Evolutionary conservation across 129 eudicot species (phyloP), one percentile per base, ranked within the genome.

Genomic region (Logfia minima): DNA sequence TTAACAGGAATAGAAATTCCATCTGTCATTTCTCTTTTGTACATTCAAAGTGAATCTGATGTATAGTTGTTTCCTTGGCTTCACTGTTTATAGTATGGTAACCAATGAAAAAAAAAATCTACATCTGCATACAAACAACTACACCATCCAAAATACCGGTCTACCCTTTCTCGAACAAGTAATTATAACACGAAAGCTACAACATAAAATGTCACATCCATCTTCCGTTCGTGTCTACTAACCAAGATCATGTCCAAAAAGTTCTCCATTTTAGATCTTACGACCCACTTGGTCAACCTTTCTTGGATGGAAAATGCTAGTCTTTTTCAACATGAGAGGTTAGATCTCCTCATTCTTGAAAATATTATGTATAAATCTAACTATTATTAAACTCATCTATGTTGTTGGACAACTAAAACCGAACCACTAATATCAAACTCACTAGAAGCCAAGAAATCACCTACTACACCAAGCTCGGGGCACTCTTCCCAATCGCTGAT

Each of bases 401-500:
- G 82, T 65, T 89, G 98, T 74, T 93, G 97, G 56, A 94, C 76
- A 43, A 94, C 86, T 76, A 94, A 82, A 72, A 94, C 96, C 0
- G 98, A 94, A 75, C 96, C 92, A 62, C 89, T 72, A 34, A 78
- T 75, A 71, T 89, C 93, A 60, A 87, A 94, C 10, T 94, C 98
- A 66, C 96, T 78, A 68, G 98, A 94, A 66, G 97, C 98, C 85
- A 94, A 86, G 62, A 89, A 84, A 80, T 94, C 98, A 31, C 97
- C 98, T 24, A 94, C 93, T 56, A 83, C 90, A 24, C 98, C 98
- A 17, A 94, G 96, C 82, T 94, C 98, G 0, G 96, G 97, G 56
- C 97, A 94, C 76, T 94, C 98, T 83, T 94, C 98, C 98, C 98
- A 94, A 52, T 94, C 97, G 63, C 98, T 94, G 79, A 94, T 86